Evolutionary conservation across 768 basidiomycete genomes (phyloP), one percentile per base, ranked within the genome.

Genomic region (Russula compacta): DNA sequence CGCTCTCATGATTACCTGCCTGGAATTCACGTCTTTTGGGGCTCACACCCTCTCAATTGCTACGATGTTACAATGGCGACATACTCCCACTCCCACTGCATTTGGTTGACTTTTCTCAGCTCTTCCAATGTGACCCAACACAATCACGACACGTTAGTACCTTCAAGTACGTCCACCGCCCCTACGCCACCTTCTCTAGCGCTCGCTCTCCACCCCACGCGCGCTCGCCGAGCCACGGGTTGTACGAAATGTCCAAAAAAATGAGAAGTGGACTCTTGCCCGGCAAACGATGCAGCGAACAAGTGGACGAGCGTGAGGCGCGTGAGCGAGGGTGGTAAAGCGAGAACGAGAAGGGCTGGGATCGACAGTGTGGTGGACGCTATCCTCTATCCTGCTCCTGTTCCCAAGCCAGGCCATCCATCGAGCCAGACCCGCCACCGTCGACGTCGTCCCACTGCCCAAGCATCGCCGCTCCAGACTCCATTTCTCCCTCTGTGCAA

Each of bases 71-170:
- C 67, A 63, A 86, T 68, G 46, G 70, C 71, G 38, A 90, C 75
- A 67, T 86, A 85, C 60, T 81, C 80, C 86, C 86, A 87, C 60
- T 81, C 79, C 86, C 86, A 87, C 62, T 85, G 78, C 0, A 81
- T 79, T 67, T 75, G 72, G 66, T 88, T 87, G 43, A 89, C 68
- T 56, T 73, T 77, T 40, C 58, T 64, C 21, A 79, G 56, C 35
- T 83, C 69, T n/a, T 71, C 74, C 43, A 67, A 67, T 2, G 79
- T 74, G 29, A 85, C 66, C 48, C 70, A 29, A 29, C 68, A 70
- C 84, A 87, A 44, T 70, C 79, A 64, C 85, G 74, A 54, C 86
- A 69, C 1, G 83, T 86, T 33, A 89, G 69, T 12, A 82, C 72
- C 60, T 74, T 72, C 58, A 91, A 68, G 38, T 77, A 68, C 38